phyloP scores from a whole-genome alignment of 2,329 filamentous ascomycete genomes.

The Metarhizium humberi region DNA sequence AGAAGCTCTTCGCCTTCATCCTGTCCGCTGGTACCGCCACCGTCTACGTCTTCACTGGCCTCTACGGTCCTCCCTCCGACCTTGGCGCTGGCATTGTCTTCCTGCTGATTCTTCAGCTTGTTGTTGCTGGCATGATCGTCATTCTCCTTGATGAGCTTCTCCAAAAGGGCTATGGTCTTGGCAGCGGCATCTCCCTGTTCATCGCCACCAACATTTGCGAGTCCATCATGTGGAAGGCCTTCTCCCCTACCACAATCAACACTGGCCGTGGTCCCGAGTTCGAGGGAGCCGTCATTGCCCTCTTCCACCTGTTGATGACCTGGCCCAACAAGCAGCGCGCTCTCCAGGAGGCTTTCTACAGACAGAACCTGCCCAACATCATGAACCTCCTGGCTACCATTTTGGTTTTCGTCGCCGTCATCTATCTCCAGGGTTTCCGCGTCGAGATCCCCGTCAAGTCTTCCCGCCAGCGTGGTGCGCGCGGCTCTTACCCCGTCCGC shows the following conservation, averaged over 20 bases:
- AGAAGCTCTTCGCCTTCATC: constrained; percentile 98
- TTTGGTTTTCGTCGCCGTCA: constrained; percentile 89
- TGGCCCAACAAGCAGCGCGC: constrained; percentile 99
- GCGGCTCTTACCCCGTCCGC: constrained; percentile 94
- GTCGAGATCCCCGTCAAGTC: constrained; percentile 99
- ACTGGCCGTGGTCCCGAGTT: constrained; percentile 98
- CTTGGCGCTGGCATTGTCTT: constrained; percentile 97
- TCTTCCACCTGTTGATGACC: constrained; percentile 96
- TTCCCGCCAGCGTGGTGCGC: constrained; percentile 95
- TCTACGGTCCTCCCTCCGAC: constrained; percentile 93
- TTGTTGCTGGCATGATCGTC: constrained; percentile 95
- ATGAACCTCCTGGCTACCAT: constrained; percentile 96
- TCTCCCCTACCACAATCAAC: constrained; percentile 98
- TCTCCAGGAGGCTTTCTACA: constrained; percentile 97
- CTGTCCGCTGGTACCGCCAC: constrained; percentile 95
- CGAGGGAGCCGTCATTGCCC: constrained; percentile 93
- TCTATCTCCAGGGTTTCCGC: constrained; percentile 98
- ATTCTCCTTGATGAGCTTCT: constrained; percentile 98
- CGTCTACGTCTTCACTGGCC: constrained; percentile 95
- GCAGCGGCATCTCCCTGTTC: constrained; percentile 97
- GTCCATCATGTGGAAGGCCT: constrained; percentile 99
- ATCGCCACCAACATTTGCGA: constrained; percentile 99
- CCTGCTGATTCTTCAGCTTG: constrained; percentile 93
- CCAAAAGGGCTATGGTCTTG: constrained; percentile 98
- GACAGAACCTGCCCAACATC: constrained; percentile 98